Conservation (phyloP, 352 stramenopile species). For the Globisporangium okanoganense region DNA sequence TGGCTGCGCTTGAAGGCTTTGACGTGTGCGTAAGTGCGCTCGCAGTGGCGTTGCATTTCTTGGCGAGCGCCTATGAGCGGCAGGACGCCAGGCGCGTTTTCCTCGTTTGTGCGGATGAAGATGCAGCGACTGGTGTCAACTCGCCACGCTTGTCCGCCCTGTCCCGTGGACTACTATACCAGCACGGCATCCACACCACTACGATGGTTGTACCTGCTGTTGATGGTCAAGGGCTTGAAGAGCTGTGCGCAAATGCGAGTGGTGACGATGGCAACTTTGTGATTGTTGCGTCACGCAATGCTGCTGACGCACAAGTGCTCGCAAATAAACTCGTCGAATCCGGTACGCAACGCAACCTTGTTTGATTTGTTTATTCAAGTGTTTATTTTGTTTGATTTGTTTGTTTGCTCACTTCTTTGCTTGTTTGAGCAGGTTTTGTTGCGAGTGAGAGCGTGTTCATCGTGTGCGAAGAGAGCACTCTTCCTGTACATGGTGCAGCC, state of each 20-base stretch:
- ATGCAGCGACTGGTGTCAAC: background rate
- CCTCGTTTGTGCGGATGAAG: background rate
- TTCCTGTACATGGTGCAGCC: background rate
- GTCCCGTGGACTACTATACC: conserved; percentile 25
- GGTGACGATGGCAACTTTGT: conserved; percentile 12
- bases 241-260: background rate
- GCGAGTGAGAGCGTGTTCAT: conserved; percentile 20
- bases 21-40: conserved; percentile 15
- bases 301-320: conserved; percentile 7
- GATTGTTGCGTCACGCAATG: conserved; percentile 24
- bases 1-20: conserved; percentile 7
- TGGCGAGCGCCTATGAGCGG: conserved; percentile 5
- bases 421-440: conserved; percentile 14
- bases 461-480: conserved; percentile 34
- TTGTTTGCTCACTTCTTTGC: background rate
- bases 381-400: background rate
- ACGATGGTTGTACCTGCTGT: background rate
- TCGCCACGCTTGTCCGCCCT: background rate
- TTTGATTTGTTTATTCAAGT: background rate
- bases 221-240: background rate
- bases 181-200: conserved; percentile 29
- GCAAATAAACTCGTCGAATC: conserved; percentile 19
- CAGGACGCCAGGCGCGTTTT: conserved; percentile 4
- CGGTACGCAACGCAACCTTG: conserved; percentile 23
- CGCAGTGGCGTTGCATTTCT: conserved; percentile 5